Evolutionary conservation across 495 filamentous ascomycete genomes (phyloP).

Genomic region (Aspergillus diversus): DNA sequence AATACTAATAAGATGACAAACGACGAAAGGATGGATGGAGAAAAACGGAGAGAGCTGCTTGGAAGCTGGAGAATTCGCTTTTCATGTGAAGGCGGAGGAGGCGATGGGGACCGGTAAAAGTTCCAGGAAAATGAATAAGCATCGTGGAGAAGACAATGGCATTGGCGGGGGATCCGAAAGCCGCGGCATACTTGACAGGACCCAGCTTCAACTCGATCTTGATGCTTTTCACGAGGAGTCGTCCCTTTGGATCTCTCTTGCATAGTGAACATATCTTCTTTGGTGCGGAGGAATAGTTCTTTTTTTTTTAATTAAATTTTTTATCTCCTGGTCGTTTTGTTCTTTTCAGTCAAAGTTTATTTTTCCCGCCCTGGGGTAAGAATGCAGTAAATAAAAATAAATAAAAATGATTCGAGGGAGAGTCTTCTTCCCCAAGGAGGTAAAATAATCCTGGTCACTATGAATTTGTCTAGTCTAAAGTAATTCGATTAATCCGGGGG

Average conservation of each 20-base stretch:
- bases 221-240: neutral
- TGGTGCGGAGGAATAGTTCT: neutral
- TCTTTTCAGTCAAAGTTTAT: neutral
- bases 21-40: neutral
- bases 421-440: neutral
- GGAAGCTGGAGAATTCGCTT: neutral
- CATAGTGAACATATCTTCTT: neutral
- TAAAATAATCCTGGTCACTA: neutral
- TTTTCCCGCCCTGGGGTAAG: neutral
- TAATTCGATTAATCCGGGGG: neutral
- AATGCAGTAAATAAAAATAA: neutral
- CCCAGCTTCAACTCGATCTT: neutral
- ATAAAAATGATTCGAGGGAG: neutral
- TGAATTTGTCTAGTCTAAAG: constrained; percentile 1
- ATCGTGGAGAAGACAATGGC: neutral
- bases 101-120: neutral
- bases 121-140: constrained; percentile 4
- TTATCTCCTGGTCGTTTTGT: neutral
- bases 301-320: neutral
- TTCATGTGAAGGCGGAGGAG: constrained; percentile 7
- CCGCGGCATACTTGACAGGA: neutral
- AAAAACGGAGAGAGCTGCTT: neutral
- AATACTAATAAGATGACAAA: no score
- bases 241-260: neutral
- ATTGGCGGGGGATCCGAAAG: constrained; percentile 6